Conservation (phyloP, 2,329 filamentous ascomycete genomes). For the Sarocladiaceae sp. region DNA sequence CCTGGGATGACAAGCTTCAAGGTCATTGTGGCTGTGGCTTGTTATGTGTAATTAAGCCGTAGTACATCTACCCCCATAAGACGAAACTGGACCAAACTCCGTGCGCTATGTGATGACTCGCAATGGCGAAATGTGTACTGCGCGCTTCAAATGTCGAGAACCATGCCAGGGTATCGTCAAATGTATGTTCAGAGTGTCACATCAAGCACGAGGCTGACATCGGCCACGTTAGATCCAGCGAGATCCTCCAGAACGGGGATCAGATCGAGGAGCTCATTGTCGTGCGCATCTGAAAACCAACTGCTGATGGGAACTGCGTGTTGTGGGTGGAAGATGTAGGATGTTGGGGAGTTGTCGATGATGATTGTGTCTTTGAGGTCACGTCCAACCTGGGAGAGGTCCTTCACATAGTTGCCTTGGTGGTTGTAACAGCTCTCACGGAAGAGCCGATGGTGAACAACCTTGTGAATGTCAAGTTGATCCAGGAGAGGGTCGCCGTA, state of each 20-base stretch:
- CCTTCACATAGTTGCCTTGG: conserved; percentile 99
- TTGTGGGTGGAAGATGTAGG: conserved; percentile 99
- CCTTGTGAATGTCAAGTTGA: conserved; percentile 94
- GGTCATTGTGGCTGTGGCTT: conserved; percentile 11
- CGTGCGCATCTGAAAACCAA: conserved; percentile 99
- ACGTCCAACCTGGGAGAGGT: conserved; percentile 92
- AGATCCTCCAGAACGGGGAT: conserved; percentile 98
- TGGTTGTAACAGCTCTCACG: conserved; percentile 99
- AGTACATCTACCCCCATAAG: conserved; percentile 44
- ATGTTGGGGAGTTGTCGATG: conserved; percentile 98
- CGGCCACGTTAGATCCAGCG: conserved; percentile 80
- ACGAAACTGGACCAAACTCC: conserved; percentile 49
- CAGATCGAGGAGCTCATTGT: conserved; percentile 95
- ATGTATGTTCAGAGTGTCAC: conserved; percentile 60
- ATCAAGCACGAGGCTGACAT: conserved; percentile 96
- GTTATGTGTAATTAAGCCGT: conserved; percentile 49
- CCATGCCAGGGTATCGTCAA: conserved; percentile 7
- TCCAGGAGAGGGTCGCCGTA: conserved; percentile 96
- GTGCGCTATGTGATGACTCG: conserved; percentile 46
- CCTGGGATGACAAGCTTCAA: background rate
- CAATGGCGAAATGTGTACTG: conserved; percentile 13
- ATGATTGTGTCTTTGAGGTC: conserved; percentile 98
- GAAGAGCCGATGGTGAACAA: conserved; percentile 94
- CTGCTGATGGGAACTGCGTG: conserved; percentile 98
- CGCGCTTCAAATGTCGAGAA: conserved; percentile 7